Evolutionary conservation across 2,329 filamentous ascomycete genomes (phyloP), one percentile per base, ranked within the genome.

Genomic region (Lachnellula arida): DNA sequence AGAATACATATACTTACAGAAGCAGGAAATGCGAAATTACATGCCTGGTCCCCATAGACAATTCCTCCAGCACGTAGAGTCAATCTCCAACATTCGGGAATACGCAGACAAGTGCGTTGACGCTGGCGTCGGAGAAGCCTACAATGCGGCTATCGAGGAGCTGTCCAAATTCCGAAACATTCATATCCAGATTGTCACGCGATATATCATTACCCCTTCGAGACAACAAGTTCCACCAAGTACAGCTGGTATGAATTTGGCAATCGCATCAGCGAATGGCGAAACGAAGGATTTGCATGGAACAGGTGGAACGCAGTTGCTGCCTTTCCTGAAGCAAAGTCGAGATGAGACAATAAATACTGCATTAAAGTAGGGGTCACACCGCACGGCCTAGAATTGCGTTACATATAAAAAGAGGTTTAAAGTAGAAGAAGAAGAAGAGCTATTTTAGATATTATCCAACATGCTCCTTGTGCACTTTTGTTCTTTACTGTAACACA

Each of bases 261-360:
- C 74, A 0, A 63, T 60, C 35, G 64, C 58, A 14, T 60, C 57
- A 11, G 55, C 54, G n/a, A 62, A 56, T 34, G 71, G 68, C 50
- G 63, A 64, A 1, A 53, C 49, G 14, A 69, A 68, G 17, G 53
- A 65, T 49, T 75, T 96, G 43, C 87, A 86, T 0, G 93, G 93
- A 0, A 97, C 92, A 0, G 92, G 92, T 2, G 93, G 93, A 0
- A 97, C 93, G 0, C 84, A 87, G 0, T 72, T 97, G 51, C 88
- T 97, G 55, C 90, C 92, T 0, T 97, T 97, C 71, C 72, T 97
- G 60, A 95, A 91, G 72, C 89, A 95, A 72, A 87, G 89, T 3
- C 78, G 93, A 17, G 90, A 97, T 68, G 92, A 96, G 76, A 97
- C 92, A 0, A 83, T 81, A 37, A 56, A 59, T 2, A 61, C 63